Percentiles rank a stretch among this genome's conserved stretches.
These are phyloP conservation scores for Fusarium sp. DNA, from an alignment of 2,329 filamentous ascomycete species.

Conservation along the genomic window DNA sequence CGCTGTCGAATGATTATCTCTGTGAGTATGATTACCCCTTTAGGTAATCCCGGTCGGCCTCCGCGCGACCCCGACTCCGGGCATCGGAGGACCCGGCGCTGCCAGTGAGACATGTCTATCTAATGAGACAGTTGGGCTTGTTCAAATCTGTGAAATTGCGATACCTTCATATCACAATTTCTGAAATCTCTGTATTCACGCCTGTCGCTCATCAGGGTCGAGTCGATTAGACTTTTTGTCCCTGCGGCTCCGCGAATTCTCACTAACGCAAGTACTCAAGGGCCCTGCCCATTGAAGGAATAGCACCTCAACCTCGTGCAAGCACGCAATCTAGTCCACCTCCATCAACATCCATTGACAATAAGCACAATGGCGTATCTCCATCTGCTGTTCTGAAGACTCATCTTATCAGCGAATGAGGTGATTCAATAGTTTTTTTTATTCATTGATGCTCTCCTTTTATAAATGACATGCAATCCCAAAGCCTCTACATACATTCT, in stretches of 20 bases:
- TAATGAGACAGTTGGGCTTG: not conserved
- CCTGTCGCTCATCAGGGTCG: not conserved
- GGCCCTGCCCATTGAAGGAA: not conserved
- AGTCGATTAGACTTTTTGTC: not conserved
- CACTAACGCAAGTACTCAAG: not conserved
- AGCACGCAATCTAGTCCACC: slow-evolving; percentile 43
- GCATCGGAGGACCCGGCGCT: slow-evolving; percentile 28
- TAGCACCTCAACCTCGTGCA: slow-evolving; percentile 8
- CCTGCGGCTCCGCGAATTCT: not conserved
- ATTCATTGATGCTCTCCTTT: not conserved
- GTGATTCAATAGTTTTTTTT: not conserved
- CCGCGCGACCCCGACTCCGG: slow-evolving; percentile 34
- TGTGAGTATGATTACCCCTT: slow-evolving; percentile 23
- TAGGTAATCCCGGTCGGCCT: slow-evolving; percentile 36
- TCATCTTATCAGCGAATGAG: slow-evolving; percentile 7
- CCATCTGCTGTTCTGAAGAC: not conserved
- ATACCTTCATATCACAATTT: not conserved
- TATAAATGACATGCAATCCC: not conserved
- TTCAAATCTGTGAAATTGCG: not conserved
- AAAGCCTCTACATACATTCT: not conserved
- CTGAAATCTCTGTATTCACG: not conserved
- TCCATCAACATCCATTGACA: slow-evolving; percentile 18
- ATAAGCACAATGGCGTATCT: slow-evolving; percentile 21
- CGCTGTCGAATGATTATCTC: slow-evolving; percentile 28
- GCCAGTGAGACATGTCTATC: not conserved